Evolutionary conservation across 352 stramenopile genomes (phyloP).

Genomic region (Plasmopara viticola): DNA sequence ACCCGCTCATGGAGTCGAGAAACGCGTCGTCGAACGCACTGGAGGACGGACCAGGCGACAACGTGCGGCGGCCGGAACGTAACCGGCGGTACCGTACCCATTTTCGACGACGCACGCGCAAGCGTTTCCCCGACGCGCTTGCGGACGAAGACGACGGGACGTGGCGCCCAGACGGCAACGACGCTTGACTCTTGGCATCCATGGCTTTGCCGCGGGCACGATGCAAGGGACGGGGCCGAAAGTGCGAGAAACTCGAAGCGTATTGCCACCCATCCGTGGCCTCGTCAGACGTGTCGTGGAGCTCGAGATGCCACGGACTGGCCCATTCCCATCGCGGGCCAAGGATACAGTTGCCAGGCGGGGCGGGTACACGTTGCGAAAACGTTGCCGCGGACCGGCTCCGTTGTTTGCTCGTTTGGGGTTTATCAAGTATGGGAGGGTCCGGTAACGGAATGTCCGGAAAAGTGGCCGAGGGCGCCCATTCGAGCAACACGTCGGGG

Average conservation of each 20-base stretch:
- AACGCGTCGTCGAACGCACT: conserved; percentile 64
- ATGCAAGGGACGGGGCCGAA: conserved; percentile 25
- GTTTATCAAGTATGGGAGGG: neutral
- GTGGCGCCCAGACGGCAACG: conserved; percentile 5
- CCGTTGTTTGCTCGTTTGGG: conserved; percentile 11
- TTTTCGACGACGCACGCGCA: conserved; percentile 50
- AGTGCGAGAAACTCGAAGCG: conserved; percentile 54
- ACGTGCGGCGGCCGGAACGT: conserved; percentile 8
- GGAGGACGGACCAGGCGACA: conserved; percentile 6
- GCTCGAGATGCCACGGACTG: conserved; percentile 65
- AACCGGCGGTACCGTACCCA: conserved; percentile 58
- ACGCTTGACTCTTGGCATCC: conserved; percentile 14
- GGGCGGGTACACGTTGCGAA: conserved; percentile 6
- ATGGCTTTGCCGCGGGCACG: conserved; percentile 21
- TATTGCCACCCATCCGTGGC: conserved; percentile 58
- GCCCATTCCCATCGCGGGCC: conserved; percentile 53
- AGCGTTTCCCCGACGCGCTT: conserved; percentile 30
- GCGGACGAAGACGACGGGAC: conserved; percentile 17
- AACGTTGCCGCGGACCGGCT: conserved; percentile 20
- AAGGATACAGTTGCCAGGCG: conserved; percentile 2
- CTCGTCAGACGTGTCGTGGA: conserved; percentile 16
- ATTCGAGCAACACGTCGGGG: conserved; percentile 23
- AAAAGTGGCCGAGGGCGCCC: conserved; percentile 40
- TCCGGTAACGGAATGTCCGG: conserved; percentile 48
- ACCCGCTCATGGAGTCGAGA: conserved; percentile 65